These are phyloP conservation scores for Fusarium palustre DNA, from an alignment of 2,329 filamentous ascomycete species.

Conservation along the genomic window DNA sequence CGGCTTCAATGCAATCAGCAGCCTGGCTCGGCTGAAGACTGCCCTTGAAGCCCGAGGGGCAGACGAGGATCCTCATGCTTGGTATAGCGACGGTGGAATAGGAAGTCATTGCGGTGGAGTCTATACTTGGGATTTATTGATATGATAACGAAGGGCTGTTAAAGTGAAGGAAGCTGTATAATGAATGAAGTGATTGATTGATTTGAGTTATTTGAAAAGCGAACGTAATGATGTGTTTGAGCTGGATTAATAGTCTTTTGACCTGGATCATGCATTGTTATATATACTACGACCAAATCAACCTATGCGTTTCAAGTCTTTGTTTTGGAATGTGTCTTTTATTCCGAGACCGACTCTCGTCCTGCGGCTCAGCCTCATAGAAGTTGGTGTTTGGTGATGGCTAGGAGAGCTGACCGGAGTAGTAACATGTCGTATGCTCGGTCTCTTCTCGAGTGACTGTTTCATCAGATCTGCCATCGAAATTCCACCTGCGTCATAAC, in stretches of 20 bases:
- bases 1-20: conserved; percentile 54
- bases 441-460: not conserved
- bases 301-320: too few species aligned
- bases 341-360: not conserved
- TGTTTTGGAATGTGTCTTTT: not conserved
- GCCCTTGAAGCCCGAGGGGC: conserved; percentile 66
- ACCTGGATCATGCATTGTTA: not conserved
- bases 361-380: conserved; percentile 29
- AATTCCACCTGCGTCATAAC: conserved; percentile 19
- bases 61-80: conserved; percentile 57
- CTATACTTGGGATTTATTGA: fast-evolving
- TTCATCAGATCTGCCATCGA: not conserved
- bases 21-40: conserved; percentile 62
- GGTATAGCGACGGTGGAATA: not conserved
- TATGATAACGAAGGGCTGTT: not conserved
- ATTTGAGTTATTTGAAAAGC: not conserved
- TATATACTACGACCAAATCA: conserved; percentile 8
- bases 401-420: conserved; percentile 25
- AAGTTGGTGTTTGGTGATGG: not conserved
- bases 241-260: not conserved
- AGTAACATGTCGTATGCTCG: conserved; percentile 42
- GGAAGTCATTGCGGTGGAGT: not conserved
- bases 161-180: conserved; percentile 1
- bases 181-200: not conserved
- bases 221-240: conserved; percentile 27